Base-by-base conservation (phyloP, 2,329 filamentous ascomycete genomes). In the Nigrospora osmanthi region DNA sequence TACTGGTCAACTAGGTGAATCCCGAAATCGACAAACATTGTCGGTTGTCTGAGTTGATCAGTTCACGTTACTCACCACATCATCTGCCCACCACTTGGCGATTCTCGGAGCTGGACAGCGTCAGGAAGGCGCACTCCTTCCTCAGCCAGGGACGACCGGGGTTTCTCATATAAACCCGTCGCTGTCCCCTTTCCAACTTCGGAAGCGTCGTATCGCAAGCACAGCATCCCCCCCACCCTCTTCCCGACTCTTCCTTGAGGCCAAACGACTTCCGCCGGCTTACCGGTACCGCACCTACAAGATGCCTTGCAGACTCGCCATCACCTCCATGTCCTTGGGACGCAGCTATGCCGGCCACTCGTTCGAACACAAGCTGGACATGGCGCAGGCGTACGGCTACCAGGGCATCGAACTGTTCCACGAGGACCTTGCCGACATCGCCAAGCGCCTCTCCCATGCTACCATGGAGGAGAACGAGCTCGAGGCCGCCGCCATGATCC, bases 321-420 rank as follows among this genome's bases (percentile, higher is more conserved):
- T 91, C 58, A 81, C 81, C 47, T 85, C 84, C 50, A 87, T 89
- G 74, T 89, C 85, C 40, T 73, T 91, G 2, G 86, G 87, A 36
- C 80, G 84, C 36, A 81, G 80, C 55, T 72, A 60, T 33, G 83
- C 83, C 58, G 79, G 84, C 50, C 87, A 91, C 62, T 69, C 72
- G 28, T 71, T 91, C 17, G 63, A 72, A 1, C 67, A 76, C 57
- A 91, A 89, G 58, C 74, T 91, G 40, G 72, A 81, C 58, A 76
- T 81, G 66, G 86, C 86, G 11, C 69, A 76, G 6, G 68, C 71
- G 44, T 73, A 85, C 53, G 81, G 81, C 16, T 80, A 88, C 58
- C 62, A 75, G 47, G 85, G 83, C 42, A 77, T 91, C 51, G 87
- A 91, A 60, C 71, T 89, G 16, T 89, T 89, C 68, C 81, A 84